Evolutionary conservation across 2,329 filamentous ascomycete species (phyloP), one percentile per base, ranked within the genome.

Genomic region (Talaromyces sp.): DNA sequence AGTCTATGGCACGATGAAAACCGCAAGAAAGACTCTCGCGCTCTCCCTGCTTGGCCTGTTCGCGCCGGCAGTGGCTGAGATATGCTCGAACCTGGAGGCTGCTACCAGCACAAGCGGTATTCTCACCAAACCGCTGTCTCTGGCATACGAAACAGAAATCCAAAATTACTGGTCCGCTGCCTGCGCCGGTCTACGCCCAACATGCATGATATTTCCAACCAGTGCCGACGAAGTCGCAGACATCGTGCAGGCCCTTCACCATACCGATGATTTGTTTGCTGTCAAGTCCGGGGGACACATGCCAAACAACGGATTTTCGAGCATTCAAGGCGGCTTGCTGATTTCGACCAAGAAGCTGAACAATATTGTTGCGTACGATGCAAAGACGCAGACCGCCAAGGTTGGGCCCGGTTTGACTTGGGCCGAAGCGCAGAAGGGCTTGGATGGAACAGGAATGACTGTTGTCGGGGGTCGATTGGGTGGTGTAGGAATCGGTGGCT

Each of bases 251-350:
- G 74, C 81, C 32, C 75, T 87, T 13, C 77, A 75, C 8, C 70
- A 78, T 36, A 78, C 78, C 49, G 74, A 77, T 42, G 81, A 81
- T 59, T 71, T 82, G 6, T 83, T 87, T 54, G 85, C 83, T 25
- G 77, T 85, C 71, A 79, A 82, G 68, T 77, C 79, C 10, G 83
- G 82, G 8, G 79, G 79, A 0, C 79, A 81, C 66, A 77, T 78
- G 61, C 77, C 77, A 1, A 81, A 79, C 62, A 76, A 78, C 61
- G 77, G 77, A 36, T 81, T 79, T 61, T 75, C 77, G 4, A 80
- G 76, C 65, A 77, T 80, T 51, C 73, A 77, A 52, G 75, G 75
- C 19, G 80, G 77, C 1, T 71, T 78, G 8, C 69, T 82, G 49
- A 75, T 79, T 53, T 73, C 72, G 2, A 81, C 82, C 61, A 69